Percentiles rank a stretch among this genome's conserved stretches.
Conservation (phyloP, 345 rosid genomes). For the Lagerstroemia speciosa region DNA sequence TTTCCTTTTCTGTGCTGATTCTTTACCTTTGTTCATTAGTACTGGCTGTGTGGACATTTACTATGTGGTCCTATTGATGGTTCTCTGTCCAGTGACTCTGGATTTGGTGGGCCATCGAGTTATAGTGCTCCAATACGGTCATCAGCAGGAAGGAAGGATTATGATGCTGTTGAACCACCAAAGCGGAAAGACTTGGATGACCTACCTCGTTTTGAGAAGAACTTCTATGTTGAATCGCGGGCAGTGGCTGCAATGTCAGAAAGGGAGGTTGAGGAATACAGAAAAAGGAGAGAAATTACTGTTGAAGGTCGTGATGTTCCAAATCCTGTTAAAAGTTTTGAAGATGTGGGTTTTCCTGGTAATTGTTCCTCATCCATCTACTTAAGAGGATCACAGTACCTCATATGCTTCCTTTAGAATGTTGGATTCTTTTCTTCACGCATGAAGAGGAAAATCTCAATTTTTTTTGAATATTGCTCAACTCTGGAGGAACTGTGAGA, state of each 20-base stretch:
- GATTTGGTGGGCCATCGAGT: slow-evolving; percentile 76
- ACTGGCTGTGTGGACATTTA: background rate
- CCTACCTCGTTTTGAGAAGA: slow-evolving; percentile 85
- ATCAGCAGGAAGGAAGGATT: slow-evolving; percentile 50
- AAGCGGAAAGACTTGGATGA: slow-evolving; percentile 87
- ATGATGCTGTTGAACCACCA: slow-evolving; percentile 40
- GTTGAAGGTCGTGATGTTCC: slow-evolving; percentile 96
- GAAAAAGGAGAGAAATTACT: slow-evolving; percentile 66
- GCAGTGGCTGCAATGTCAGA: slow-evolving; percentile 81
- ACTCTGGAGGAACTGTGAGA: no score
- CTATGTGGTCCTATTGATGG: background rate
- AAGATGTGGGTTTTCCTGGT: slow-evolving; percentile 94
- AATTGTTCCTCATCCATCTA: slow-evolving; percentile 9
- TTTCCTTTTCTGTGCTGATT: background rate
- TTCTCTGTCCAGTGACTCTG: slow-evolving; percentile 68
- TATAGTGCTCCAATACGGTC: slow-evolving; percentile 46
- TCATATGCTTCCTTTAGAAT: background rate
- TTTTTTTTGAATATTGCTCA: no score
- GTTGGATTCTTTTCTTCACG: background rate
- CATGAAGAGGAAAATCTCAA: background rate
- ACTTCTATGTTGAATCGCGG: slow-evolving; percentile 75
- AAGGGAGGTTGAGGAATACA: slow-evolving; percentile 70
- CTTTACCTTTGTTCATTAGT: background rate
- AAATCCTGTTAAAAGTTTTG: slow-evolving; percentile 74
- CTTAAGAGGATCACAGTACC: no score